Percentiles rank a stretch among this genome's conserved stretches.
Conservation (phyloP, 768 basidiomycete genomes). For the Tulasnella calospora region DNA sequence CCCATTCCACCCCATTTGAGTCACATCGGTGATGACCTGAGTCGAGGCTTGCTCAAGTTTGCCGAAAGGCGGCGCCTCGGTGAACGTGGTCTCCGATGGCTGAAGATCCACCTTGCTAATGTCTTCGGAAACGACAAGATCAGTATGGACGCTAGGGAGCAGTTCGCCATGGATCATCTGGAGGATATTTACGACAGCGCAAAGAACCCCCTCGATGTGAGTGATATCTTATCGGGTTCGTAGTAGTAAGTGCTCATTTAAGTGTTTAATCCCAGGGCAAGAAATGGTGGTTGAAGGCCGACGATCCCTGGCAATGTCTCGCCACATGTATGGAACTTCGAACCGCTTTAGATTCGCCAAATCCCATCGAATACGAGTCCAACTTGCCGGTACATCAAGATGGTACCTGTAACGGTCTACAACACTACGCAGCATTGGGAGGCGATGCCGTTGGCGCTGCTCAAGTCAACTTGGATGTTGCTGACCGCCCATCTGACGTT, state of each 20-base stretch:
- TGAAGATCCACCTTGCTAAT: slow-evolving; percentile 93
- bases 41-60: slow-evolving; percentile 80
- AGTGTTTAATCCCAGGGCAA: slow-evolving; percentile 45
- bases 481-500: slow-evolving; percentile 87
- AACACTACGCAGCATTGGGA: slow-evolving; percentile 97
- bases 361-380: slow-evolving; percentile 55
- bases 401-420: slow-evolving; percentile 96
- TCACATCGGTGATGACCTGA: slow-evolving; percentile 92
- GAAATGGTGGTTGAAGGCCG: slow-evolving; percentile 85
- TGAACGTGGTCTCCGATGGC: slow-evolving; percentile 80
- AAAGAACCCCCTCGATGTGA: slow-evolving; percentile 66
- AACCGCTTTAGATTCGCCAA: slow-evolving; percentile 66
- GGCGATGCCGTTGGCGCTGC: slow-evolving; percentile 82
- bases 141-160: slow-evolving; percentile 85
- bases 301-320: slow-evolving; percentile 97
- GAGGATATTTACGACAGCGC: slow-evolving; percentile 80
- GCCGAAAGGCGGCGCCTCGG: slow-evolving; percentile 75
- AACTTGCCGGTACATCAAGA: slow-evolving; percentile 93
- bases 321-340: slow-evolving; percentile 88
- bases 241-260: not conserved
- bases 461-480: slow-evolving; percentile 85
- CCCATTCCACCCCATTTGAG: slow-evolving; percentile 93
- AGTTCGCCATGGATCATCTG: slow-evolving; percentile 66
- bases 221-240: slow-evolving; percentile 30
- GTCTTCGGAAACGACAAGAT: slow-evolving; percentile 92